Conservation (phyloP, 345 rosid genomes). For the Bretschneidera sinensis region DNA sequence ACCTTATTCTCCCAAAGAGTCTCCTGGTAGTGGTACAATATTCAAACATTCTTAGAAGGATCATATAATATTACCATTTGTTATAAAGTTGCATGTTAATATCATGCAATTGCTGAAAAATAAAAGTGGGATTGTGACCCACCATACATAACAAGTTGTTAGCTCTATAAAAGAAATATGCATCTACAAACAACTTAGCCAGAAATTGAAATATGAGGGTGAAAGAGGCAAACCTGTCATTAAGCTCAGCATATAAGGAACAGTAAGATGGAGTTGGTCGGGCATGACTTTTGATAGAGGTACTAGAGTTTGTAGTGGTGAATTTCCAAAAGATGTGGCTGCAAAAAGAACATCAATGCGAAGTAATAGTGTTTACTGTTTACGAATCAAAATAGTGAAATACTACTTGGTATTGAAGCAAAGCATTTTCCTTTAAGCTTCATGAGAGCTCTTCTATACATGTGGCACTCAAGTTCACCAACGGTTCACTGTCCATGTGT, state of each 20-base stretch:
- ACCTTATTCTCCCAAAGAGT: too few species aligned
- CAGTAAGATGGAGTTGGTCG: slow-evolving; percentile 19
- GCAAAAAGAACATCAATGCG: slow-evolving; percentile 29
- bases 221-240: slow-evolving; percentile 42
- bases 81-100: neutral
- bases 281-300: slow-evolving; percentile 55
- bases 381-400: too few species aligned
- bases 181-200: slow-evolving; percentile 5
- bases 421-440: too few species aligned
- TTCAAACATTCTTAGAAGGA: too few species aligned
- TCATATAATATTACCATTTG: neutral
- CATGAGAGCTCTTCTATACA: too few species aligned
- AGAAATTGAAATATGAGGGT: slow-evolving; percentile 14
- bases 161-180: neutral
- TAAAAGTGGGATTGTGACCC: too few species aligned
- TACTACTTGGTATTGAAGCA: too few species aligned
- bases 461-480: too few species aligned
- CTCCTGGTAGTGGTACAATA: too few species aligned
- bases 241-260: slow-evolving; percentile 33
- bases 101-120: neutral
- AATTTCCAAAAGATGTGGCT: slow-evolving; percentile 71
- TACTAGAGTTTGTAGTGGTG: slow-evolving; percentile 49
- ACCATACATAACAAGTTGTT: neutral
- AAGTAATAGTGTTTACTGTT: too few species aligned
- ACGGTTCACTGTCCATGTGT: too few species aligned